Percentiles rank a stretch among this genome's conserved stretches.
phyloP scores from a whole-genome alignment of 108 stramenopile genomes.

The Mediolabrus comicus region DNA sequence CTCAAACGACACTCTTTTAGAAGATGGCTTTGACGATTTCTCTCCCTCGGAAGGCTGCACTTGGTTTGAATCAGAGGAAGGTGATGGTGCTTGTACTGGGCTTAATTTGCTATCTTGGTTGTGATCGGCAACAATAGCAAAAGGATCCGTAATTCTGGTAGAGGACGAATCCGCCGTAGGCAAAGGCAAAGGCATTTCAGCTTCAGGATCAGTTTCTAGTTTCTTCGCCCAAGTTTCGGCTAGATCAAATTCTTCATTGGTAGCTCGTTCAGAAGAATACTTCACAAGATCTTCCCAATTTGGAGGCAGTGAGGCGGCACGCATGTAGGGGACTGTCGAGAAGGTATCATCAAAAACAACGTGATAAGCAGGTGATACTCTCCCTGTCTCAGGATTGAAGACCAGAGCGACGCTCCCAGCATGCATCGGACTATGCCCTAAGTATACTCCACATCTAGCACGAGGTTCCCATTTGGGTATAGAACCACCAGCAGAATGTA shows the following conservation, averaged over 20 bases:
- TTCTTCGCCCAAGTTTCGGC: not conserved
- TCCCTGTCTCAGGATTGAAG: conserved; percentile 26
- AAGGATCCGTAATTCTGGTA: not conserved
- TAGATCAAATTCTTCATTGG: conserved; percentile 4
- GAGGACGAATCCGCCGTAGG: not conserved
- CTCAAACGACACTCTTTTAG: not conserved
- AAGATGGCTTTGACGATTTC: not conserved
- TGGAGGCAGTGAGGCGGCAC: conserved; percentile 10
- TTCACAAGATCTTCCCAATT: conserved; percentile 14
- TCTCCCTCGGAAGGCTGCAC: conserved; percentile 12
- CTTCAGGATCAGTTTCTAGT: not conserved
- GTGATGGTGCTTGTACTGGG: not conserved
- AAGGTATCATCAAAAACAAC: conserved; percentile 27
- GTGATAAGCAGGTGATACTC: conserved; percentile 39
- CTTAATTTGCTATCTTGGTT: not conserved
- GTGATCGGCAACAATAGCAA: not conserved
- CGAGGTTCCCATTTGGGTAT: conserved; percentile 32
- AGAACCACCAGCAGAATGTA: not conserved
- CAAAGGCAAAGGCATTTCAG: not conserved
- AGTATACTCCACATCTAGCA: conserved; percentile 32
- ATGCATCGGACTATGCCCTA: conserved; percentile 33
- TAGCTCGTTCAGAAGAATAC: conserved; percentile 4
- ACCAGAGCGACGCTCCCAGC: conserved; percentile 33
- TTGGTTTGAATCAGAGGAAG: not conserved
- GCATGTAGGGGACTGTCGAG: conserved; percentile 8